Evolutionary conservation across 768 basidiomycete genomes (phyloP), one percentile per base, ranked within the genome.

Genomic region (Trametes coccinea): DNA sequence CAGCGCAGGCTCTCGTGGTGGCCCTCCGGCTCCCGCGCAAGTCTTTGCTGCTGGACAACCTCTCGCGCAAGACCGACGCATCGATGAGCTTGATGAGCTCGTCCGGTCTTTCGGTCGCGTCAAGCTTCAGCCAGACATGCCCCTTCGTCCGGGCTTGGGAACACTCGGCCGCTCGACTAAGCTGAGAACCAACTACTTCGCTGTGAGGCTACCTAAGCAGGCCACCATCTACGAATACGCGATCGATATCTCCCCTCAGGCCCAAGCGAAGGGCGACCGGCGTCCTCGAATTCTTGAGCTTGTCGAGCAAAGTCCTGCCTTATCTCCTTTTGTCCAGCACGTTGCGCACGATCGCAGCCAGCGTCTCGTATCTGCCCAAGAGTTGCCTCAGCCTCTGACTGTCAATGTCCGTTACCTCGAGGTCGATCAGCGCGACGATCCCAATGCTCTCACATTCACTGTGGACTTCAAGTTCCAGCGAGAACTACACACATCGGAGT

Each of bases 161-260:
- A 84, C 79, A 0, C 61, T 72, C 3, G 86, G 86, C 29, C 75
- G 54, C 8, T 64, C 76, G 0, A 78, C 84, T 63, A 80, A 71
- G 0, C 71, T 89, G 14, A 79, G 88, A 1, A 78, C 87, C 22
- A 89, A 89, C 68, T 87, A 88, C 73, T 88, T 87, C 70, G 67
- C 84, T 0, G 66, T 89, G 10, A 77, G 70, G 34, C 66, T 82
- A n/a, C 78, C 79, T 2, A 77, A 79, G 47, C 76, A 76, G 0
- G 74, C 76, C 0, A 68, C 33, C 16, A 64, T 85, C 5, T 84
- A 80, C 67, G 86, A 88, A 60, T 89, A 89, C 64, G 70, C 71
- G 17, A 78, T 88, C 39, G 74, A 79, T 22, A 81, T 87, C 48
- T 69, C 71, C 13, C 84, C 85, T 0, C 78, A 75, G 56, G 77